Conservation (phyloP, 441 rosid genomes). For the Adansonia rubrostipa region DNA sequence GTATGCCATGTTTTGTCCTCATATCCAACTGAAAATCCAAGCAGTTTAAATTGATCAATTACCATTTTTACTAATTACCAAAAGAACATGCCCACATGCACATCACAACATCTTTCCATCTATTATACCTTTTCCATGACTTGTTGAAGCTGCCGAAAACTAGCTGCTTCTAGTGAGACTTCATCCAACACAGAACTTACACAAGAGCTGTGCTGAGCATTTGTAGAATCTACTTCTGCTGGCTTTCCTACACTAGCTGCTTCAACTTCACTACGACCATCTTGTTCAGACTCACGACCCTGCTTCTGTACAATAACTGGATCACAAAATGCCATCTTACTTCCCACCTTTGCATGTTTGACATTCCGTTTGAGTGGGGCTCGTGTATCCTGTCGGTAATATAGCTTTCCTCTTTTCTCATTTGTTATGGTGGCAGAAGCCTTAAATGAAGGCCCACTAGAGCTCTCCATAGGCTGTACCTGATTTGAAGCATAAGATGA, state of each 20-base stretch:
- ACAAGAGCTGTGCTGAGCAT: conserved; percentile 62
- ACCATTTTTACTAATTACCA: neutral
- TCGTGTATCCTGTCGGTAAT: conserved; percentile 36
- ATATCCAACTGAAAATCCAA: conserved; percentile 74
- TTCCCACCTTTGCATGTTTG: conserved; percentile 40
- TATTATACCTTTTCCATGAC: conserved; percentile 70
- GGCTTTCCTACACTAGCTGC: conserved; percentile 42
- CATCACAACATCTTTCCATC: neutral
- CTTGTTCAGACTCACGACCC: conserved; percentile 39
- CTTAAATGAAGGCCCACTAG: conserved; percentile 42
- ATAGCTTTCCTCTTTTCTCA: conserved; percentile 42
- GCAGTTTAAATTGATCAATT: conserved; percentile 36
- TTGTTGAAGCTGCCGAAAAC: conserved; percentile 85
- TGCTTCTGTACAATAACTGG: conserved; percentile 48
- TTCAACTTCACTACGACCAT: conserved; percentile 52
- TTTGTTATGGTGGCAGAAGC: conserved; percentile 38
- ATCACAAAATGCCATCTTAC: conserved; percentile 44
- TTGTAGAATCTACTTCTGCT: conserved; percentile 56
- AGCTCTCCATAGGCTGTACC: conserved; percentile 52
- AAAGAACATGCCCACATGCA: neutral
- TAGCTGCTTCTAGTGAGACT: conserved; percentile 72
- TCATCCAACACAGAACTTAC: conserved; percentile 68
- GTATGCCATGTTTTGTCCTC: conserved; percentile 85
- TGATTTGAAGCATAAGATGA: conserved; percentile 69
- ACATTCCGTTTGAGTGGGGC: conserved; percentile 39